phyloP scores from a whole-genome alignment of 495 filamentous ascomycete species.

The Pyrenula aspistea region DNA sequence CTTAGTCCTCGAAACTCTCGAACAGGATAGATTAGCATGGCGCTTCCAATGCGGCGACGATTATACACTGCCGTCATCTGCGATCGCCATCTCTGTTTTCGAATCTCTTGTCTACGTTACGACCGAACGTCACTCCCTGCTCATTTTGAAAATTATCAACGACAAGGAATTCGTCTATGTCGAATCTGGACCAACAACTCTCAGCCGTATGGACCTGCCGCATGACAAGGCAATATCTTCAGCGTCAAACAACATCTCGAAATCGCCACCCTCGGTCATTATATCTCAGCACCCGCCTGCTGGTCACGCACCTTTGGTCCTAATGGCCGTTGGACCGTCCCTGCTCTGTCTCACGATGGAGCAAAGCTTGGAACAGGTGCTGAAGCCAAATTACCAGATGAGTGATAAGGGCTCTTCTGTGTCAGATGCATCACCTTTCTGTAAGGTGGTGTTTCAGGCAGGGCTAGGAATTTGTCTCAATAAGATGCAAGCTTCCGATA shows the following conservation, averaged over 20 bases:
- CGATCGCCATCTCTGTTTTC: slow-evolving; percentile 26
- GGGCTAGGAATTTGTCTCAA: background rate
- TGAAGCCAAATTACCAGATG: background rate
- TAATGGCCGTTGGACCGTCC: background rate
- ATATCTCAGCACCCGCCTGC: background rate
- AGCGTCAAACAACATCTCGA: background rate
- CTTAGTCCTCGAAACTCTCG: slow-evolving; percentile 6
- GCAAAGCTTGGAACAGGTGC: background rate
- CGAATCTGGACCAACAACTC: background rate
- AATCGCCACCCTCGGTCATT: background rate
- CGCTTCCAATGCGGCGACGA: background rate
- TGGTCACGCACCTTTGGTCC: background rate
- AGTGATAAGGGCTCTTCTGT: background rate
- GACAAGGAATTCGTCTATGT: slow-evolving; percentile 19
- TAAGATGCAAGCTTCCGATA: background rate
- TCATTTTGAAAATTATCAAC: slow-evolving; percentile 22
- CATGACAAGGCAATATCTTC: background rate
- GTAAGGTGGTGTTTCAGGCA: background rate
- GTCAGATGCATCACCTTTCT: background rate
- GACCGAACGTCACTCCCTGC: slow-evolving; percentile 27
- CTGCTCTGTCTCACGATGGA: background rate
- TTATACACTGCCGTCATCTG: slow-evolving; percentile 25
- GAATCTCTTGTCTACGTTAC: slow-evolving; percentile 29
- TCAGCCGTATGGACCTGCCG: background rate
- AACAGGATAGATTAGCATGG: background rate